Conservation (phyloP, 1,139 yeast species). For the Debaryomyces nepalensis region DNA sequence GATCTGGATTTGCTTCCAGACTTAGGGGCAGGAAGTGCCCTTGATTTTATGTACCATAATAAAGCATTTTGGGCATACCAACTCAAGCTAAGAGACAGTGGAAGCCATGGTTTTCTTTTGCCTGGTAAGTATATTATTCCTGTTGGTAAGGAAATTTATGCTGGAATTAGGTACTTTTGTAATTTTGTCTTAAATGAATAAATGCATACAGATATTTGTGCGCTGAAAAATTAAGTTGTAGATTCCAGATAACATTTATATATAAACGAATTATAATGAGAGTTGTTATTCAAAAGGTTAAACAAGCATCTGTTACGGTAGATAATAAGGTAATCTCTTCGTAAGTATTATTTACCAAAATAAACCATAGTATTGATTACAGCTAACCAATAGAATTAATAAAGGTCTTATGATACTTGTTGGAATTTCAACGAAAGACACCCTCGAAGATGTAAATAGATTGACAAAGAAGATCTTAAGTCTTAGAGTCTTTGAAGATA, state of each 20-base stretch:
- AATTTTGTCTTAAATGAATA: conserved; percentile 55
- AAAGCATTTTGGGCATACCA: conserved; percentile 87
- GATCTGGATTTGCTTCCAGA: conserved; percentile 73
- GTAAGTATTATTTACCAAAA: conserved; percentile 42
- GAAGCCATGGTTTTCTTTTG: conserved; percentile 79
- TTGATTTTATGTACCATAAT: conserved; percentile 84
- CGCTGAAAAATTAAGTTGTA: conserved; percentile 1
- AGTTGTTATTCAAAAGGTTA: conserved; percentile 87
- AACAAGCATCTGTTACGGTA: conserved; percentile 84
- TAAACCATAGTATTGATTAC: conserved; percentile 2
- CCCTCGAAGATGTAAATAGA: conserved; percentile 69
- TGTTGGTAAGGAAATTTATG: conserved; percentile 75
- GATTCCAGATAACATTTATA: neutral
- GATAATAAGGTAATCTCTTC: conserved; percentile 69
- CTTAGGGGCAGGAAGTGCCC: conserved; percentile 78
- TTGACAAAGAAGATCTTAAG: conserved; percentile 68
- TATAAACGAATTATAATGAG: conserved; percentile 54
- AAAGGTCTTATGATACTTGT: conserved; percentile 81
- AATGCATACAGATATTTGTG: neutral
- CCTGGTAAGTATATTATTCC: conserved; percentile 75
- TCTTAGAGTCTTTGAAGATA: conserved; percentile 74
- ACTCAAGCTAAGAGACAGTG: conserved; percentile 79
- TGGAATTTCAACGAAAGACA: conserved; percentile 81
- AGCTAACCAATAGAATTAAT: conserved; percentile 49
- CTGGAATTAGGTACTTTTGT: conserved; percentile 72